Conservation (phyloP, 2,329 filamentous ascomycete genomes). For the Fusarium falciforme region DNA sequence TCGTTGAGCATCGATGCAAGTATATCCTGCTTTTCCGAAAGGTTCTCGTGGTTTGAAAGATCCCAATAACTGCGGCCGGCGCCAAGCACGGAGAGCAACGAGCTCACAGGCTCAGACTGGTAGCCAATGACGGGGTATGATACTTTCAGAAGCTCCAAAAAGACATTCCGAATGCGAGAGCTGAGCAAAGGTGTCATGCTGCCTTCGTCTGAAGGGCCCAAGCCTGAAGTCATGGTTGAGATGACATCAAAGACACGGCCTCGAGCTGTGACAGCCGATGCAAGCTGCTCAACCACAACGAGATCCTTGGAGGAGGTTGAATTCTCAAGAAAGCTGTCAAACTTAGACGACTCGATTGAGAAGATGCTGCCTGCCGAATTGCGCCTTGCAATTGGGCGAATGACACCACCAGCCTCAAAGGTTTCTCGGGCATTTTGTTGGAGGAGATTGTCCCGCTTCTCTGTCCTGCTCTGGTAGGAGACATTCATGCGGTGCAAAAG, state of each 20-base stretch:
- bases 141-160: slow-evolving; percentile 78
- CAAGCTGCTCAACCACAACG: slow-evolving; percentile 63
- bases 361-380: slow-evolving; percentile 72
- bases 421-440: slow-evolving; percentile 69
- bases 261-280: slow-evolving; percentile 59
- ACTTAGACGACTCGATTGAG: slow-evolving; percentile 69
- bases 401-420: slow-evolving; percentile 61
- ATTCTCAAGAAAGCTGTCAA: slow-evolving; percentile 67
- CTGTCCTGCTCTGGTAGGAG: slow-evolving; percentile 70
- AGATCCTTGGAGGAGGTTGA: slow-evolving; percentile 63
- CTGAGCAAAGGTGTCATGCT: slow-evolving; percentile 67
- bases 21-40: slow-evolving; percentile 49
- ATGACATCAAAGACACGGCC: slow-evolving; percentile 67
- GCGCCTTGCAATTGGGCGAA: slow-evolving; percentile 58
- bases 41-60: slow-evolving; percentile 53
- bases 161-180: slow-evolving; percentile 70
- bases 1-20: slow-evolving; percentile 51
- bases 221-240: slow-evolving; percentile 59
- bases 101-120: slow-evolving; percentile 75
- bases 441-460: slow-evolving; percentile 67
- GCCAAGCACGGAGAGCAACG: slow-evolving; percentile 73
- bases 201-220: slow-evolving; percentile 59
- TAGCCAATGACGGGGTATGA: slow-evolving; percentile 77
- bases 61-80: slow-evolving; percentile 66
- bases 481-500: slow-evolving; percentile 77